These are phyloP conservation scores for Geosiphon pyriformis DNA, from an alignment of 192 early-diverging fungal genomes.

Conservation along the genomic window DNA sequence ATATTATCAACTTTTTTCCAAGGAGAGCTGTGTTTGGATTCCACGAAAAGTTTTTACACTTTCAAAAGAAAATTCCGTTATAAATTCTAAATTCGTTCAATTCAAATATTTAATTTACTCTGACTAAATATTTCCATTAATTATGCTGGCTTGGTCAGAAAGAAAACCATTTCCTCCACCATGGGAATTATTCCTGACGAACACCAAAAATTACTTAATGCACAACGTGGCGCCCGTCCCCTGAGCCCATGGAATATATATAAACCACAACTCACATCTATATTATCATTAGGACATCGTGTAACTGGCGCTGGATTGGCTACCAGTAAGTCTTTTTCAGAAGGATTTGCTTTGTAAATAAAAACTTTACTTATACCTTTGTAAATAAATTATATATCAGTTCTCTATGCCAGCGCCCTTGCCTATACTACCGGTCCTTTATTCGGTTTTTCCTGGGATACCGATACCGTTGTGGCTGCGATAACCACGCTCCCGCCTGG, in stretches of 20 bases:
- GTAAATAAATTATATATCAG: constrained; percentile 19
- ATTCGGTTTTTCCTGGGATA: constrained; percentile 56
- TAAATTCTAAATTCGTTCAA: too few species aligned
- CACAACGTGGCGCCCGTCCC: constrained; percentile 2
- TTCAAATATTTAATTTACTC: too few species aligned
- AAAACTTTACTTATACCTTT: background rate
- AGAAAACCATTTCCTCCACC: background rate
- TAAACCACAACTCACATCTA: constrained; percentile 84
- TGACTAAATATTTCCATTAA: too few species aligned
- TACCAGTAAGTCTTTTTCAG: constrained; percentile 42
- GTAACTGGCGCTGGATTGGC: constrained; percentile 68
- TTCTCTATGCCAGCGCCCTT: constrained; percentile 63
- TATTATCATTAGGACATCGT: constrained; percentile 67
- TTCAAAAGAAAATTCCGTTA: too few species aligned
- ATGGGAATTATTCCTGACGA: background rate
- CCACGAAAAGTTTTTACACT: too few species aligned
- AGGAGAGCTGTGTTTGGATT: too few species aligned
- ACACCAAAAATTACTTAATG: background rate
- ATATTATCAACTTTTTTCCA: too few species aligned
- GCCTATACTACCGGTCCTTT: constrained; percentile 62
- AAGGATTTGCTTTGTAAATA: background rate
- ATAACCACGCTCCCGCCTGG: constrained; percentile 63
- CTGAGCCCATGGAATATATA: constrained; percentile 39
- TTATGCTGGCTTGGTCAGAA: background rate
- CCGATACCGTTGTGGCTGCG: constrained; percentile 59